Evolutionary conservation across 495 filamentous ascomycete genomes (phyloP).

Genomic region (Astrothelium macrocarpum): DNA sequence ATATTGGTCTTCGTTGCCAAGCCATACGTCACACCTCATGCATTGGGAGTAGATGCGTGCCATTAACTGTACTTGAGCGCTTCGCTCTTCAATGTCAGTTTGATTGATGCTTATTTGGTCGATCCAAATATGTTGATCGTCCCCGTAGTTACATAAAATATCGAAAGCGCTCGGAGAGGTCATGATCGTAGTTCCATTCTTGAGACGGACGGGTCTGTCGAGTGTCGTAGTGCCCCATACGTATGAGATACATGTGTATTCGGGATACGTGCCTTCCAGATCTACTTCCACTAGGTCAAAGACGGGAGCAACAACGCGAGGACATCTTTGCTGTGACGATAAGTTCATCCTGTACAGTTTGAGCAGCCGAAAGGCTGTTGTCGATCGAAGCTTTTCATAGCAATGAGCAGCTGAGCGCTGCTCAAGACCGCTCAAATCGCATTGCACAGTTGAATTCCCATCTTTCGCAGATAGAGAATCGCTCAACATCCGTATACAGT

Average conservation of each 20-base stretch:
- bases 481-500: no score
- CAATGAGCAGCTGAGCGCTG: no score
- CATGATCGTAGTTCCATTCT: not conserved
- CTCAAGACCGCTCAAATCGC: no score
- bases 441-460: no score
- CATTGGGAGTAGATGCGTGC: not conserved
- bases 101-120: constrained; percentile 15
- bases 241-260: not conserved
- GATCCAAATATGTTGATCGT: constrained; percentile 6
- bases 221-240: not conserved
- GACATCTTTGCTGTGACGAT: no score
- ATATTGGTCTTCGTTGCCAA: not conserved
- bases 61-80: constrained; percentile 10
- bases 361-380: no score
- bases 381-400: no score
- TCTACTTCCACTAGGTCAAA: no score
- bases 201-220: not conserved
- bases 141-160: not conserved
- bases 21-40: not conserved
- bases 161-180: not conserved
- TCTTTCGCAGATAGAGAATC: no score
- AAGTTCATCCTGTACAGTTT: no score
- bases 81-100: constrained; percentile 7
- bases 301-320: no score
- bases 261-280: no score